Evolutionary conservation across 495 filamentous ascomycete genomes (phyloP), one percentile per base, ranked within the genome.

Genomic region (Penicillium steckii): DNA sequence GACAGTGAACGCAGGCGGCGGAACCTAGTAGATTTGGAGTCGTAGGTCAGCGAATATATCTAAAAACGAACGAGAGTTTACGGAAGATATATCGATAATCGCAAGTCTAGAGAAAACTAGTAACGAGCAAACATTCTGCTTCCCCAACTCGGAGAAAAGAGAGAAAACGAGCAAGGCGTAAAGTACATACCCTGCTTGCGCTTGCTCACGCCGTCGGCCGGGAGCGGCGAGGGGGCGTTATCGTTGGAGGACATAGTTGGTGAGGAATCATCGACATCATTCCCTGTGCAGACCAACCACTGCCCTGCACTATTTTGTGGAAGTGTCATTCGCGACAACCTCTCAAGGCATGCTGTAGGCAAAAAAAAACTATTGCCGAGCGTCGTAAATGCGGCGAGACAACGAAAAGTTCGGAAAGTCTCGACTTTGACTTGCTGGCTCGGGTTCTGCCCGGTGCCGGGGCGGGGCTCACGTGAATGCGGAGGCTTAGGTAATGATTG

Each of bases 1-100:
- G 74, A 42, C 74, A 77, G 52, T 77, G 74, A 26, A 76, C 59
- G 43, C 74, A 77, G 40, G 74, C 74, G 6, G 72, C 72, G 7
- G 70, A 68, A 51, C 70, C 72, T 75, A 60, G 44, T 26, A 56
- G 25, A 51, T 52, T 60, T 60, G 43, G 48, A 61, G 50, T 53
- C 54, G 56, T 47, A 38, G 22, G 43, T 63, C 32, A 65, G 56
- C 48, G n/a, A 37, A 1, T n/a, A n/a, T n/a, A n/a, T n/a, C n/a
- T n/a, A n/a, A n/a, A n/a, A n/a, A n/a, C n/a, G 27, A 6, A 6
- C 27, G 27, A 6, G 27, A 12, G 27, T 5, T 29, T 5, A 12
- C 12, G 6, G 12, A 29, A 12, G 6, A 12, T 6, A 29, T 29
- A 6, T 29, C 27, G 27, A 29, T 12, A 12, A 29, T 29, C 5